Base-by-base conservation (phyloP, 2,329 filamentous ascomycete species). In the Chrysosporium queenslandicum region DNA sequence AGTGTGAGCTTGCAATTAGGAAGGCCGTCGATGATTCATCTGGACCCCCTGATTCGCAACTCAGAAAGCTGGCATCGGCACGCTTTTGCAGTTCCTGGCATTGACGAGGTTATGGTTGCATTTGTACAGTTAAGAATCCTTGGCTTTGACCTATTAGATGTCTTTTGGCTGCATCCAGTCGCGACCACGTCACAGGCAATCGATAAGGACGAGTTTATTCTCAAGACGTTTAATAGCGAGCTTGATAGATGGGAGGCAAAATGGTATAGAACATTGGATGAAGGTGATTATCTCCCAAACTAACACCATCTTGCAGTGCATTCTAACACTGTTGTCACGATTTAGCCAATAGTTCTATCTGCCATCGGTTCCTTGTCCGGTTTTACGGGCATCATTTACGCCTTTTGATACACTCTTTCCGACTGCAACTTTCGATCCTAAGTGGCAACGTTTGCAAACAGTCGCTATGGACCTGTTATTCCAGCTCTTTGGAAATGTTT, bases 11-110 rank as follows among this genome's bases (percentile, higher is more conserved):
- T 72, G 3, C 70, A 72, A 53, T 64, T 68, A 0, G 70, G 69
- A 3, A 71, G 68, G 46, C 69, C 70, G 0, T 71, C 65, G 60
- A 73, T 72, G 70, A 70, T 71, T 21, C 68, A 70, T 30, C 59
- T 65, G 11, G 66, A 61, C 37, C 60, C 64, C 14, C 64, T 71
- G 45, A 67, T 72, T 43, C 63, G 64, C 23, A 64, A 67, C n/a
- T 58, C 63, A 5, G 63, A 65, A 16, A 58, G 56, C 11, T 73
- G 70, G 70, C 64, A 66, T 56, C 54, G 56, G 32, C 56, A 59
- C 53, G 53, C 53, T 0, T 52, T 63, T 36, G 66, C 67, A 2
- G 61, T 61, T 12, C 56, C 64, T 1, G 66, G 60, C 3, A 52
- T 55, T 18, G 70, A 72, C 54, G 56, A 61, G 5, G 58, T 71